phyloP scores from a whole-genome alignment of 176 grass and related monocot genomes.

The Carex parvula region DNA sequence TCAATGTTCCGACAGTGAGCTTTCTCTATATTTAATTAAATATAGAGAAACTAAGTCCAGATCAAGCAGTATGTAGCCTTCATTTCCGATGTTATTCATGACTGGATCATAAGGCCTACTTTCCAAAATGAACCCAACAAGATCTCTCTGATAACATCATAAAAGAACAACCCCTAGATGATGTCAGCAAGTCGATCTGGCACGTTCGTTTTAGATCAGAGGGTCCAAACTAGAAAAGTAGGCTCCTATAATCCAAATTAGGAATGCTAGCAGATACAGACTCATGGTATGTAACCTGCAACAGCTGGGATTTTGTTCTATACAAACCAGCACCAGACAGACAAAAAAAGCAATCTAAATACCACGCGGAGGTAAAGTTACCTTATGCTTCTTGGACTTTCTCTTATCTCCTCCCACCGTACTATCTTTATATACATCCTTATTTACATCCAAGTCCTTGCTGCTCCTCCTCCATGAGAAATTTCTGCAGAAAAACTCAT shows the following conservation, averaged over 20 bases:
- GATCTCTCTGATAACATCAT: neutral
- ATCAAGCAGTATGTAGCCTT: neutral
- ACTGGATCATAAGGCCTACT: neutral
- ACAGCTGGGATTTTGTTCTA: neutral
- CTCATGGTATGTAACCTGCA: neutral
- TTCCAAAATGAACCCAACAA: neutral
- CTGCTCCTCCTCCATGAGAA: conserved; percentile 10
- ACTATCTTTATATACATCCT: neutral
- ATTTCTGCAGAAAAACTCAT: neutral
- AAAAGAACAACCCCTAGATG: neutral
- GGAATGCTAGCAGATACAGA: neutral
- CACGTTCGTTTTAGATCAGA: neutral
- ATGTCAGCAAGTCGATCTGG: neutral
- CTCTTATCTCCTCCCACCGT: neutral
- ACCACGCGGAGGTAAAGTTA: neutral
- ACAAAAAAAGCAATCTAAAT: neutral
- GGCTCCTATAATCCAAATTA: neutral
- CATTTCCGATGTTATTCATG: neutral
- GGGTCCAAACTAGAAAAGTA: neutral
- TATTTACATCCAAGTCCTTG: neutral
- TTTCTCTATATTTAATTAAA: neutral
- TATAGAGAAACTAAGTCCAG: neutral
- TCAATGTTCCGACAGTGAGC: no score
- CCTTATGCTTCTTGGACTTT: conserved; percentile 4
- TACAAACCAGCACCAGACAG: neutral